Evolutionary conservation across 352 stramenopile species (phyloP).

Genomic region (Globisporangium irregulare): DNA sequence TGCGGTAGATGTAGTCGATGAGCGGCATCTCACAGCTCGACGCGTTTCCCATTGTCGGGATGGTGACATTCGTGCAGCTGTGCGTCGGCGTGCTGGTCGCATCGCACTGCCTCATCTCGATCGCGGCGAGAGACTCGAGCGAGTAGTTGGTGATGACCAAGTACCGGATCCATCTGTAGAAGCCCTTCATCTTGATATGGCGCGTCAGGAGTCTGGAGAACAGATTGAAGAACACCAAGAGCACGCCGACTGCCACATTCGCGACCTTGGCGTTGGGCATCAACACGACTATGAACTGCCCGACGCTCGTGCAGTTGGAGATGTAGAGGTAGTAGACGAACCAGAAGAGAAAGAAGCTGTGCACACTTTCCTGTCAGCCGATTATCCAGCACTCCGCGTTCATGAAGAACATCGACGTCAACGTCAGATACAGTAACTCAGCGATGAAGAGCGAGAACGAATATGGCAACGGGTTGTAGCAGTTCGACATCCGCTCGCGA

Average conservation of each 20-base stretch:
- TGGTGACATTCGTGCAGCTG: conserved; percentile 5
- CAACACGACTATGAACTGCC: conserved; percentile 44
- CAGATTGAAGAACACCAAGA: conserved; percentile 48
- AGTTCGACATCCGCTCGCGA: conserved; percentile 49
- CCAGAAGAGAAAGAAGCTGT: conserved; percentile 37
- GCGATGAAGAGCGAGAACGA: conserved; percentile 35
- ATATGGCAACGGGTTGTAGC: conserved; percentile 45
- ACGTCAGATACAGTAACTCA: conserved; percentile 39
- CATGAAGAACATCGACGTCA: conserved; percentile 31
- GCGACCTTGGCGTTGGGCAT: conserved; percentile 53
- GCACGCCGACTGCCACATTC: conserved; percentile 42
- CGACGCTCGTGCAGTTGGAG: conserved; percentile 24
- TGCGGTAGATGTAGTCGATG: conserved; percentile 16
- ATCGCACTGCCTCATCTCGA: conserved; percentile 16
- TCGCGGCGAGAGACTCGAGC: conserved; percentile 15
- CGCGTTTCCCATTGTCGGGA: background rate
- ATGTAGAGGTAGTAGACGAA: conserved; percentile 13
- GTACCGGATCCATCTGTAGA: conserved; percentile 31
- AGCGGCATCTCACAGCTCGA: conserved; percentile 5
- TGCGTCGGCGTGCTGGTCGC: background rate
- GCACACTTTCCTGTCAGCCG: conserved; percentile 26
- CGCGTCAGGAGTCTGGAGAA: conserved; percentile 34
- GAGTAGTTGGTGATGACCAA: conserved; percentile 28
- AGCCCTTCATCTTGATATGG: conserved; percentile 19
- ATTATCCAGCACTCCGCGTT: conserved; percentile 48